Conservation (phyloP, 129 eudicot species). For the carrot (Daucus carota) region DH1_v3.0 NC_030386.2:24125001-24125500, state of each 20-base stretch:
- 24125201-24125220: background rate
- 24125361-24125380: too few species aligned
- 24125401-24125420: too few species aligned
- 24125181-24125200: background rate
- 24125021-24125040: background rate
- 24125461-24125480: too few species aligned
- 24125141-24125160: background rate
- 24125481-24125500: too few species aligned
- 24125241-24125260: background rate
- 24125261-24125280: background rate
- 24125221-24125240: background rate
- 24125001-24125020: background rate
- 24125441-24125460: too few species aligned
- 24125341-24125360: background rate
- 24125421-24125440: too few species aligned
- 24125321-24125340: background rate
- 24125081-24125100: constrained; percentile 66
- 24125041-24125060: constrained; percentile 58
- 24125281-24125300: background rate
- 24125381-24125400: too few species aligned
- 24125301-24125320: background rate
- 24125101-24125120: constrained; percentile 30
- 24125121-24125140: background rate
- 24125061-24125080: constrained; percentile 45
- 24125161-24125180: background rate